These are phyloP conservation scores for Kuraishia floccosa DNA, from an alignment of 805 yeast genomes.

Conservation along the genomic window DNA sequence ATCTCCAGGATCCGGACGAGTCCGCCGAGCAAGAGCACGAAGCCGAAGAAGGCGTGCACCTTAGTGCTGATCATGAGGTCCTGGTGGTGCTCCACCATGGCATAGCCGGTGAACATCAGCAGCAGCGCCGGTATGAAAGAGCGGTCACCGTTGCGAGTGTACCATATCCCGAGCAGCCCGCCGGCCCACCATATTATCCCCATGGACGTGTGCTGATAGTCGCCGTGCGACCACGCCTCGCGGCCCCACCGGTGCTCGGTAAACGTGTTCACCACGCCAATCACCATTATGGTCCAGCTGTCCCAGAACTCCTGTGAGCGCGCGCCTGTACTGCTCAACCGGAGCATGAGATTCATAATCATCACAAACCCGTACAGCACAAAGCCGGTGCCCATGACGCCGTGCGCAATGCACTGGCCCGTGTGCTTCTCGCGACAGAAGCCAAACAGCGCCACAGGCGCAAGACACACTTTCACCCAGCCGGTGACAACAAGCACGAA, in stretches of 20 bases:
- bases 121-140: constrained; percentile 74
- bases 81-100: constrained; percentile 89
- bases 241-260: constrained; percentile 94
- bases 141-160: constrained; percentile 58
- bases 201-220: constrained; percentile 92
- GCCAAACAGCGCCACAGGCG: constrained; percentile 76
- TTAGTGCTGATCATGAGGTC: constrained; percentile 66
- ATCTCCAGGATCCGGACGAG: constrained; percentile 68
- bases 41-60: constrained; percentile 82
- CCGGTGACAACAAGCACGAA: constrained; percentile 42
- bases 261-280: constrained; percentile 93
- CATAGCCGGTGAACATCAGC: constrained; percentile 82
- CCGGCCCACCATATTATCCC: constrained; percentile 97
- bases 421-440: constrained; percentile 77
- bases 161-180: constrained; percentile 73
- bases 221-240: constrained; percentile 86
- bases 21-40: constrained; percentile 73
- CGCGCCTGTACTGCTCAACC: constrained; percentile 29
- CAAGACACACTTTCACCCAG: constrained; percentile 72
- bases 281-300: constrained; percentile 63
- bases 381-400: constrained; percentile 91
- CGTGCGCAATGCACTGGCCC: constrained; percentile 96
- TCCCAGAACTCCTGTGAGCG: constrained; percentile 82
- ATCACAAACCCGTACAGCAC: constrained; percentile 69
- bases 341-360: constrained; percentile 49